Evolutionary conservation across 176 grass and related monocot genomes (phyloP).

Genomic region (Leersia perrieri): DNA sequence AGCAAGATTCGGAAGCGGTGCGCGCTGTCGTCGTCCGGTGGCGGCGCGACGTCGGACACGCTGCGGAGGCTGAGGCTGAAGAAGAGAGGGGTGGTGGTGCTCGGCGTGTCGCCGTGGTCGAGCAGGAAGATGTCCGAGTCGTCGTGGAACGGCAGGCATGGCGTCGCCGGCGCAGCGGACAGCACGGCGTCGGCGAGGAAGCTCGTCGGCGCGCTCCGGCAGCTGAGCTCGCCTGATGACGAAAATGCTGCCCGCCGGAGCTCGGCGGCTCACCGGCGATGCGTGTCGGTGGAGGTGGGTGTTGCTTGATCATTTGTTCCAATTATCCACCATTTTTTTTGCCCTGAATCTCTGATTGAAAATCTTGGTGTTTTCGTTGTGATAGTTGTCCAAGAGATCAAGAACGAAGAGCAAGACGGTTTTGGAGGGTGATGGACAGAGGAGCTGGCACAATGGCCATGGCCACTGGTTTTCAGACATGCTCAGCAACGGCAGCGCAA

Average conservation of each 20-base stretch:
- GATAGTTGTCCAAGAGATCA: conserved; percentile 32
- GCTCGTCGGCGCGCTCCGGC: conserved; percentile 67
- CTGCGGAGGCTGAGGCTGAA: conserved; percentile 45
- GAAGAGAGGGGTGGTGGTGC: conserved; percentile 33
- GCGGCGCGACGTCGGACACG: conserved; percentile 19
- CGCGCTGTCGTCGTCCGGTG: conserved; percentile 48
- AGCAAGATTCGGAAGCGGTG: conserved; percentile 49
- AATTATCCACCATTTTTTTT: not conserved
- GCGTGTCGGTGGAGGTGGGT: conserved; percentile 40
- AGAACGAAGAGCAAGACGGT: conserved; percentile 29
- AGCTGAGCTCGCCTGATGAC: conserved; percentile 25
- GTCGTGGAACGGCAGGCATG: conserved; percentile 20
- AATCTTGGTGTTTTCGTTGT: not conserved
- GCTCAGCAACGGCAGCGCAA: conserved; percentile 14
- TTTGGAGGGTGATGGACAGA: conserved; percentile 29
- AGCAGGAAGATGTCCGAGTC: conserved; percentile 47
- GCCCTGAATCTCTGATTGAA: not conserved
- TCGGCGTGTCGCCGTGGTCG: conserved; percentile 27
- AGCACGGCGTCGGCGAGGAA: conserved; percentile 58
- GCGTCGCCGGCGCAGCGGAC: not conserved
- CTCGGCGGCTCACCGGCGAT: conserved; percentile 30
- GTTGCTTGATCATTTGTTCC: not conserved
- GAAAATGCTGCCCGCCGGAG: not conserved
- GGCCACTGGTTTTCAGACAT: conserved; percentile 29
- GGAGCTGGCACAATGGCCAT: conserved; percentile 21